Evolutionary conservation across 2,329 filamentous ascomycete species (phyloP).

Genomic region (Truncatella angustata): DNA sequence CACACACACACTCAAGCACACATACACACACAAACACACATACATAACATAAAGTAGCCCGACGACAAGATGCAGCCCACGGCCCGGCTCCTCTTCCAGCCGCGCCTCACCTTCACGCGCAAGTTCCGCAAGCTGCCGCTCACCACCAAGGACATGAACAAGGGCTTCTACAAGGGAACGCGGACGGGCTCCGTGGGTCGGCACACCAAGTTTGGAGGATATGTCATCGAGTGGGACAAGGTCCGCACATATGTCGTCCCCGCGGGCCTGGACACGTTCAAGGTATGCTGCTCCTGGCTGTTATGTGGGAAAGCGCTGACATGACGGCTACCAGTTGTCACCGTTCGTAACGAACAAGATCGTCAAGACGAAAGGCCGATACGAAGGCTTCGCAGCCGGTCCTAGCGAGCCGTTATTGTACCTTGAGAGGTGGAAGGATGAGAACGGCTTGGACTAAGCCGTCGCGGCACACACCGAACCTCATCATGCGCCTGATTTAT

Average conservation of each 20-base stretch:
- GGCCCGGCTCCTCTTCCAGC: constrained; percentile 33
- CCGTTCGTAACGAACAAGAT: constrained; percentile 72
- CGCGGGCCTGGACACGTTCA: constrained; percentile 64
- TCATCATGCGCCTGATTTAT: no score
- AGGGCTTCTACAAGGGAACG: constrained; percentile 97
- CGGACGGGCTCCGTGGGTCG: constrained; percentile 82
- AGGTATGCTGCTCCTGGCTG: constrained; percentile 56
- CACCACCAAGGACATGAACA: constrained; percentile 89
- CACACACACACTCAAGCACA: no score
- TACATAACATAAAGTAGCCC: no score
- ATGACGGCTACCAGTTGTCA: constrained; percentile 60
- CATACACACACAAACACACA: no score
- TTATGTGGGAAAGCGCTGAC: no score
- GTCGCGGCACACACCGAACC: no score
- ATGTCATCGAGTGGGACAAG: constrained; percentile 79
- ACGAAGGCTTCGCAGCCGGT: constrained; percentile 49
- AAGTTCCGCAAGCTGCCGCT: constrained; percentile 73
- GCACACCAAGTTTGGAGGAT: constrained; percentile 81
- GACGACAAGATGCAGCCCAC: constrained; percentile 64
- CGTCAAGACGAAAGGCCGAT: constrained; percentile 49
- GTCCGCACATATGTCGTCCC: constrained; percentile 90
- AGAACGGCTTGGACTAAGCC: constrained; percentile 58
- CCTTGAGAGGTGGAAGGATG: constrained; percentile 64
- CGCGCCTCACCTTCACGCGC: constrained; percentile 50
- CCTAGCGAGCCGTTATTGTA: constrained; percentile 62